A percentile compares a stretch with the other conserved stretches of the same genome.
Evolutionary conservation across 768 basidiomycete genomes (phyloP).

Genomic region (Steccherinum ochraceum): DNA sequence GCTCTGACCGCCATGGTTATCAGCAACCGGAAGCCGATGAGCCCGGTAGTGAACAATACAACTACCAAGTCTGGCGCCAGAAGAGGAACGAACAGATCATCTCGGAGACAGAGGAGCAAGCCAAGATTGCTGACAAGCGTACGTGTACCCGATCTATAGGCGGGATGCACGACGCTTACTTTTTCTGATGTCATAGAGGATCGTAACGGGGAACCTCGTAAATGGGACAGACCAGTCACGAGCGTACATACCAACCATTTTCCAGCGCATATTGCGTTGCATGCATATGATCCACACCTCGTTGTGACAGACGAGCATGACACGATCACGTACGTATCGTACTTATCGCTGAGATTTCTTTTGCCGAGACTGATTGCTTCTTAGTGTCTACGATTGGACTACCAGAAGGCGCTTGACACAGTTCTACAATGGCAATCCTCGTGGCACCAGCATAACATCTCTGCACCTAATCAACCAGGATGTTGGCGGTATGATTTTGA

Average conservation of each 20-base stretch:
- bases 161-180: background rate
- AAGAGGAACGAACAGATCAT: constrained; percentile 81
- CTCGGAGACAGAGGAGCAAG: constrained; percentile 61
- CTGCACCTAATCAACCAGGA: constrained; percentile 95
- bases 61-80: constrained; percentile 93
- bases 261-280: constrained; percentile 79
- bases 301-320: constrained; percentile 82
- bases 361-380: constrained; percentile 4
- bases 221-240: constrained; percentile 71
- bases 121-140: constrained; percentile 76
- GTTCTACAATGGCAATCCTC: constrained; percentile 86
- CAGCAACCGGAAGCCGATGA: constrained; percentile 95
- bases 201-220: constrained; percentile 35
- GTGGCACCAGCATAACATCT: constrained; percentile 78
- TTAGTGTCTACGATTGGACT: constrained; percentile 94
- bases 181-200: constrained; percentile 22
- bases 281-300: constrained; percentile 87
- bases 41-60: constrained; percentile 89
- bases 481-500: constrained; percentile 83
- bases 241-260: constrained; percentile 53
- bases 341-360: background rate
- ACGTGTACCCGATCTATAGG: constrained; percentile 18
- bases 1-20: constrained; percentile 1
- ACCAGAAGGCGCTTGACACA: constrained; percentile 67
- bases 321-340: constrained; percentile 62